Evolutionary conservation across 495 filamentous ascomycete species (phyloP).

Genomic region (Rostrohypoxylon terebratum): DNA sequence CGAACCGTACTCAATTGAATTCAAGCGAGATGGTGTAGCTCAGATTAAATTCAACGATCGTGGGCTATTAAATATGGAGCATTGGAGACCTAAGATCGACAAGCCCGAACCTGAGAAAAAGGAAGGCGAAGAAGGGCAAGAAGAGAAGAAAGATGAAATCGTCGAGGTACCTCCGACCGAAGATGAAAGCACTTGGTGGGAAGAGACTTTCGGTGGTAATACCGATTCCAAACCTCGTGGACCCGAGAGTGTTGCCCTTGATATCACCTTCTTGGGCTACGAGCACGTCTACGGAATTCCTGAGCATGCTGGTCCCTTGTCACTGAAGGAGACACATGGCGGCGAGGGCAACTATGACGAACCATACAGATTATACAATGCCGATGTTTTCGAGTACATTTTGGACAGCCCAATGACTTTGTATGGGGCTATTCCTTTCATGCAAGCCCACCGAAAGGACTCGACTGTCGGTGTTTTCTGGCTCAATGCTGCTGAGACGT

Average conservation of each 20-base stretch:
- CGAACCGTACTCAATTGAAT: conserved; percentile 84
- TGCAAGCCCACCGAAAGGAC: conserved; percentile 94
- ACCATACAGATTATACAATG: conserved; percentile 96
- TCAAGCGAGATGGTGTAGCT: conserved; percentile 82
- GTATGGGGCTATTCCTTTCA: conserved; percentile 93
- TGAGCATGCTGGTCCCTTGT: conserved; percentile 88
- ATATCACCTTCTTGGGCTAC: conserved; percentile 92
- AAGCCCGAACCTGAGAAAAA: conserved; percentile 65
- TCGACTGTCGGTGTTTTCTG: conserved; percentile 98
- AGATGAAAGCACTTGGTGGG: conserved; percentile 96
- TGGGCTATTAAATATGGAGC: conserved; percentile 90
- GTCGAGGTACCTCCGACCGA: conserved; percentile 55
- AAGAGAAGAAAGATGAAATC: conserved; percentile 59
- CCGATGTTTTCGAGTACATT: conserved; percentile 97
- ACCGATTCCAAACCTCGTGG: conserved; percentile 91
- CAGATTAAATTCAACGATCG: conserved; percentile 90
- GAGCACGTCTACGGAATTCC: conserved; percentile 95
- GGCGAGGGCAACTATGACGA: conserved; percentile 85
- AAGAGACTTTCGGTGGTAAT: conserved; percentile 92
- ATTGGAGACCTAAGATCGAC: conserved; percentile 93
- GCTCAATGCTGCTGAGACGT: conserved; percentile 97
- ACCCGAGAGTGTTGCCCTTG: conserved; percentile 89
- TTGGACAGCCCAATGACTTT: conserved; percentile 98
- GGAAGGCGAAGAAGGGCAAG: conserved; percentile 59
- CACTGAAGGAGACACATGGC: conserved; percentile 89